These are phyloP conservation scores for Chlamydomonas sp. DNA, from an alignment of 139 green algal genomes.

Conservation along the genomic window DNA sequence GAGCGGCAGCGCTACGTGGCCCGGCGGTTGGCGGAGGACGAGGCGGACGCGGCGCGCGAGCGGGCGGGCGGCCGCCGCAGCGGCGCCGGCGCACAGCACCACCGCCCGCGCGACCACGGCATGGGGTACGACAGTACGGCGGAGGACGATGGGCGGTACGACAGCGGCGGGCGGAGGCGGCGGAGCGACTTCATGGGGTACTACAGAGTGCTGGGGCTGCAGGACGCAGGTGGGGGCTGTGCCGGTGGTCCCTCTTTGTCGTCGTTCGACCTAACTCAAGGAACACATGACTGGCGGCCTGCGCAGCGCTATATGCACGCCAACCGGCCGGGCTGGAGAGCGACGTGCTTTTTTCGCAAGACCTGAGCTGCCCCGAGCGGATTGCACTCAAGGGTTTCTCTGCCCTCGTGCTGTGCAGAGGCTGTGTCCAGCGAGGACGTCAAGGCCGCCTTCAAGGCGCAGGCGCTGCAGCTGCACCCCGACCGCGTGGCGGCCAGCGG, in stretches of 20 bases:
- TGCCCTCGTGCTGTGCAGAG: background rate
- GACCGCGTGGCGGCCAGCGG: constrained; percentile 58
- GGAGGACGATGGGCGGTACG: background rate
- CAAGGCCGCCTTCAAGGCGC: constrained; percentile 77
- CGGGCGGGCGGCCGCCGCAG: background rate
- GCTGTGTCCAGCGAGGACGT: constrained; percentile 58
- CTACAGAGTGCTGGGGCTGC: constrained; percentile 78
- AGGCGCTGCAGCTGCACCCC: constrained; percentile 78
- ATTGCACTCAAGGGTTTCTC: background rate
- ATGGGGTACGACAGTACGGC: background rate
- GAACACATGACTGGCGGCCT: no score
- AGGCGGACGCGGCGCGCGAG: constrained; percentile 24
- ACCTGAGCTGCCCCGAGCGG: background rate
- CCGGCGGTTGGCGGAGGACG: constrained; percentile 45
- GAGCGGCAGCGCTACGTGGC: constrained; percentile 41
- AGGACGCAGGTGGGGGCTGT: constrained; percentile 24
- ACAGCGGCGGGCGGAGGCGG: constrained; percentile 33
- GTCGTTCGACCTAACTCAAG: no score
- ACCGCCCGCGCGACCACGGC: constrained; percentile 22
- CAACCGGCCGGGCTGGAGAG: no score
- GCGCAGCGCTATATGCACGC: no score
- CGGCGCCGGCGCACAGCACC: constrained; percentile 1
- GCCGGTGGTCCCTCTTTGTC: background rate
- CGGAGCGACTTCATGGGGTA: constrained; percentile 79
- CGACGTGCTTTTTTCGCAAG: background rate